Percentiles rank a stretch among this genome's conserved stretches.
Evolutionary conservation across 805 yeast genomes (phyloP).

Genomic region (Blastobotrys mokoenaii): DNA sequence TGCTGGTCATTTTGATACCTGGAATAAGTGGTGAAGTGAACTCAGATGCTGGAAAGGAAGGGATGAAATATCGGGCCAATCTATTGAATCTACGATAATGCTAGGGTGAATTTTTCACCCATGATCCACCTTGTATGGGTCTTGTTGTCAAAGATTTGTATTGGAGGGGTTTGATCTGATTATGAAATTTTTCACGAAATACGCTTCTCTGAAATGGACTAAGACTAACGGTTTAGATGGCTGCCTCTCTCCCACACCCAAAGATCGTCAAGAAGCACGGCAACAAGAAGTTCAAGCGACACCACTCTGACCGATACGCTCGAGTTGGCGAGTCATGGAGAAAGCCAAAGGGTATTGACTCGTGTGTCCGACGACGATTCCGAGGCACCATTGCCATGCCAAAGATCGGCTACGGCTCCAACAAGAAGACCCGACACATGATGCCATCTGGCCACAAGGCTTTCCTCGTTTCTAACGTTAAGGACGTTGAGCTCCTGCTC

Average conservation of each 20-base stretch:
- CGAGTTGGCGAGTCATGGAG: slow-evolving; percentile 99
- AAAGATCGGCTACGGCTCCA: slow-evolving; percentile 99
- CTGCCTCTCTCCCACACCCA: slow-evolving; percentile 97
- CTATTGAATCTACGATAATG: too few species aligned
- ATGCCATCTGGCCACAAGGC: slow-evolving; percentile 98
- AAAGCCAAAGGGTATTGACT: slow-evolving; percentile 99
- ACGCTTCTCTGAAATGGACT: too few species aligned
- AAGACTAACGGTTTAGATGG: slow-evolving; percentile 45
- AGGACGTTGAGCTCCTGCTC: slow-evolving; percentile 90
- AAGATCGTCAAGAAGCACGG: slow-evolving; percentile 98
- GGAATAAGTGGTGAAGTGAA: too few species aligned
- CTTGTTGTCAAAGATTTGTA: too few species aligned
- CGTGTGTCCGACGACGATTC: slow-evolving; percentile 97
- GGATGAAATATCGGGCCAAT: too few species aligned
- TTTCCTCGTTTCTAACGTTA: slow-evolving; percentile 83
- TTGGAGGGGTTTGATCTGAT: too few species aligned
- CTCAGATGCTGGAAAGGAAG: too few species aligned
- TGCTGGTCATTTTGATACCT: too few species aligned
- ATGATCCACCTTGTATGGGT: too few species aligned
- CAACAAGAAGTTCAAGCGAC: slow-evolving; percentile 98
- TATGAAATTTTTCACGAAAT: too few species aligned
- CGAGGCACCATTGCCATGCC: slow-evolving; percentile 99
- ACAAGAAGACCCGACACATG: slow-evolving; percentile 96
- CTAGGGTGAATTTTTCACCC: too few species aligned
- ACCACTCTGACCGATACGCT: slow-evolving; percentile 98